Evolutionary conservation across 768 basidiomycete species (phyloP).

Genomic region (Boletus vermiculosoides): DNA sequence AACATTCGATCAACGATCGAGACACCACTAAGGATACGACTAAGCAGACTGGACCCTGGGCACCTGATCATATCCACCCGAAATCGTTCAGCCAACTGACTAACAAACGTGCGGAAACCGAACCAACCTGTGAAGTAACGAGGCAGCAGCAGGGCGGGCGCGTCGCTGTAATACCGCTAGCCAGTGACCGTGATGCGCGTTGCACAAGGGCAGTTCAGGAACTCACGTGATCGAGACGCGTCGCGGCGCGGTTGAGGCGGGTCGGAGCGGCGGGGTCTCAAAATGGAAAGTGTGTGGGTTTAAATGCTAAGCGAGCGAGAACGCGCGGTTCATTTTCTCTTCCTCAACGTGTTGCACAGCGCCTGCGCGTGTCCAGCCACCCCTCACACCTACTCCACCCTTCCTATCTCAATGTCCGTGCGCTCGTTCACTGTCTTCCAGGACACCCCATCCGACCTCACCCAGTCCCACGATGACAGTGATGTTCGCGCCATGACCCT

Average conservation of each 20-base stretch:
- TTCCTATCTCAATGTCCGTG: conserved; percentile 45
- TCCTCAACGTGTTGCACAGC: conserved; percentile 35
- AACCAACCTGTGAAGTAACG: conserved; percentile 4
- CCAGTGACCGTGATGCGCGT: background rate
- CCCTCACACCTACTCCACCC: conserved; percentile 7
- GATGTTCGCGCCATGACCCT: conserved; percentile 24
- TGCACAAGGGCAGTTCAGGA: background rate
- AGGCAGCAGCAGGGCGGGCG: background rate
- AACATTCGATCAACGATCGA: conserved; percentile 23
- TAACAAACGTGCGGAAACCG: background rate
- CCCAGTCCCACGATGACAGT: conserved; percentile 30
- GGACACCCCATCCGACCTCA: conserved; percentile 44
- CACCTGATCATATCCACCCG: conserved; percentile 9
- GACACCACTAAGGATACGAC: background rate
- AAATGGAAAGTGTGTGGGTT: conserved; percentile 29
- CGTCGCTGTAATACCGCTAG: background rate
- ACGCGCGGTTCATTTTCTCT: conserved; percentile 21
- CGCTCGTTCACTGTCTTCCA: conserved; percentile 66
- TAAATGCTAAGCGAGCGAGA: conserved; percentile 32
- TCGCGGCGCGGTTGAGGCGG: conserved; percentile 22
- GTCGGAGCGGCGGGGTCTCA: conserved; percentile 35
- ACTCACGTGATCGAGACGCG: conserved; percentile 31
- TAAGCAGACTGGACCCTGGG: conserved; percentile 6
- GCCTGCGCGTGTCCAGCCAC: conserved; percentile 17
- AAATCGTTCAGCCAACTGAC: background rate